Evolutionary conservation across 2,329 filamentous ascomycete species (phyloP).

Genomic region (Claviceps paspali): DNA sequence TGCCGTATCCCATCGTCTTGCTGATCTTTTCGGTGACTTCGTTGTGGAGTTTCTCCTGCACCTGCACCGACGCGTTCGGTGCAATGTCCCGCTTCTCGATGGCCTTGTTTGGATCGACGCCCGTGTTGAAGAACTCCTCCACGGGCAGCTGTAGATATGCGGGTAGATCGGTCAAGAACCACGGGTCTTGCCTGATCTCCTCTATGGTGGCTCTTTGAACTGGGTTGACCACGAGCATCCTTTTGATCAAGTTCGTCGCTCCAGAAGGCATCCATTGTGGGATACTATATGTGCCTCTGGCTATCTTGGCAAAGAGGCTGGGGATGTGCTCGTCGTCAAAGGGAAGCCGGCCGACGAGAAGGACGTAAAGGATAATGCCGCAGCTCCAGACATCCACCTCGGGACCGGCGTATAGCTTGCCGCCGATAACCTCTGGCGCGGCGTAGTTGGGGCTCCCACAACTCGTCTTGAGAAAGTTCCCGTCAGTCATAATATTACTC

Average conservation of each 20-base stretch:
- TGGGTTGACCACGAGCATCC: constrained; percentile 90
- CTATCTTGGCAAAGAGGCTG: constrained; percentile 93
- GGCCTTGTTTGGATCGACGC: constrained; percentile 82
- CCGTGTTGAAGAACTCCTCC: constrained; percentile 86
- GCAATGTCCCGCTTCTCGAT: constrained; percentile 74
- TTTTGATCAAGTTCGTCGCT: constrained; percentile 68
- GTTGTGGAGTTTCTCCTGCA: constrained; percentile 81
- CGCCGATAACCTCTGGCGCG: constrained; percentile 92
- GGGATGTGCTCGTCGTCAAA: constrained; percentile 99
- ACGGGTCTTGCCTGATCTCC: constrained; percentile 83
- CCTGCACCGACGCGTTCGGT: constrained; percentile 58
- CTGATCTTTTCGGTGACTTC: constrained; percentile 91
- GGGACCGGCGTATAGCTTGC: constrained; percentile 91
- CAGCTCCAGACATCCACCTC: constrained; percentile 99
- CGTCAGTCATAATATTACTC: constrained; percentile 99
- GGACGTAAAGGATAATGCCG: constrained; percentile 76
- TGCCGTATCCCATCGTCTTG: constrained; percentile 95
- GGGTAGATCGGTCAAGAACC: constrained; percentile 81
- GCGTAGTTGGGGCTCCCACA: constrained; percentile 98
- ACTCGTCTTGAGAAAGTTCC: constrained; percentile 96
- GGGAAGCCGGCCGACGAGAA: constrained; percentile 68
- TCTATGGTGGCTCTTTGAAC: constrained; percentile 87
- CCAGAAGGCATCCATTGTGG: constrained; percentile 82
- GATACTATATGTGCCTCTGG: constrained; percentile 82
- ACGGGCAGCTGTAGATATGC: constrained; percentile 74